phyloP scores from a whole-genome alignment of 352 stramenopile genomes.

The Phytophthora sojae region DNA sequence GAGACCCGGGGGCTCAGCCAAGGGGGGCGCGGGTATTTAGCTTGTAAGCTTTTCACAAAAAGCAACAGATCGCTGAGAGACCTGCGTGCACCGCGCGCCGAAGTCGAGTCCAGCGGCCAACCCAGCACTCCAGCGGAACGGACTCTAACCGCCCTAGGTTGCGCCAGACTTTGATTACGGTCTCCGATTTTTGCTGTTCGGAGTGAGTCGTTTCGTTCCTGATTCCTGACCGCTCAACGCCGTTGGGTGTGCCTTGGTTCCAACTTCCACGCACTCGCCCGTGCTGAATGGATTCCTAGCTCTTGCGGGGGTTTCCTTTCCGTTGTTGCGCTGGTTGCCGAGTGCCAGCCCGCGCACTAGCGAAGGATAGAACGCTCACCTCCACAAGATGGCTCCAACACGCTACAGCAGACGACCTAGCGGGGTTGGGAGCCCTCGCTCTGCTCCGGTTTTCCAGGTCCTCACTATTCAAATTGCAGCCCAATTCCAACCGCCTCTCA shows the following conservation, averaged over 20 bases:
- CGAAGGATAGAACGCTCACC: neutral
- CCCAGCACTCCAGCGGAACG: neutral
- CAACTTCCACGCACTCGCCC: neutral
- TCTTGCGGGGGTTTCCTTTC: neutral
- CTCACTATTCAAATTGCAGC: slow-evolving; percentile 22
- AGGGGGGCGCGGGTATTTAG: no score
- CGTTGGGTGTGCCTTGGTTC: neutral
- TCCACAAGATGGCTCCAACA: neutral
- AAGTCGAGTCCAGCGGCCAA: no score
- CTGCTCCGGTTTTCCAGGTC: neutral
- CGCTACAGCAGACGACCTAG: neutral
- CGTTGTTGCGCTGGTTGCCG: neutral
- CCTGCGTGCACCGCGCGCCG: no score
- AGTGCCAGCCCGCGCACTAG: neutral
- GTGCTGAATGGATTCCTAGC: neutral
- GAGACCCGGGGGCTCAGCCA: no score
- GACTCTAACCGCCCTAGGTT: neutral
- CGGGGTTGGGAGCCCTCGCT: neutral
- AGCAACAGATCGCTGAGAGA: no score
- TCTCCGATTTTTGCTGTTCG: neutral
- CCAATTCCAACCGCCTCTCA: slow-evolving; percentile 12
- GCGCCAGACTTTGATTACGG: neutral
- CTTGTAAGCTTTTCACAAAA: no score
- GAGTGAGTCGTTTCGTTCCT: neutral
- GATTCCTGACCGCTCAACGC: neutral